Percentiles rank a stretch among this genome's conserved stretches.
These are phyloP conservation scores for Aureobasidium lini DNA, from an alignment of 2,329 filamentous ascomycete species.

Conservation along the genomic window DNA sequence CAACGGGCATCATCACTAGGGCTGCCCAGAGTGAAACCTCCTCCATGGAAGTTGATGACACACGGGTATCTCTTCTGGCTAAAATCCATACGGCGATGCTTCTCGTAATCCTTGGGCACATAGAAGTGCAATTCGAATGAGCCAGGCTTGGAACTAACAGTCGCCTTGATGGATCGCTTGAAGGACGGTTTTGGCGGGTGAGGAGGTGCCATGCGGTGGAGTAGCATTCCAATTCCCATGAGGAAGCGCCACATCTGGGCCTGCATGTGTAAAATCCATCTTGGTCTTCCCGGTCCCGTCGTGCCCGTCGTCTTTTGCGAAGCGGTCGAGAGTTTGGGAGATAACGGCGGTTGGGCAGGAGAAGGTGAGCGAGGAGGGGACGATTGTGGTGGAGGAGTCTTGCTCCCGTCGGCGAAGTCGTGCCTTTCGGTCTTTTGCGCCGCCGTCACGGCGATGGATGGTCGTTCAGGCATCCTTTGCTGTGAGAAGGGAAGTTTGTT, in stretches of 20 bases:
- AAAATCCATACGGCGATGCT: conserved; percentile 30
- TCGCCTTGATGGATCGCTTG: conserved; percentile 47
- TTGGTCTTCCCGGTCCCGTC: background rate
- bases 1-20: conserved; percentile 55
- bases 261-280: conserved; percentile 56
- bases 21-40: conserved; percentile 54
- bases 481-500: background rate
- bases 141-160: conserved; percentile 38
- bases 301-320: background rate
- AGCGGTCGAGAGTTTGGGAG: background rate
- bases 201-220: conserved; percentile 56
- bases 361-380: background rate
- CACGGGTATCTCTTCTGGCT: conserved; percentile 40
- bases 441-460: background rate
- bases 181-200: conserved; percentile 55
- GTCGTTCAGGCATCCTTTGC: background rate
- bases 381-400: background rate
- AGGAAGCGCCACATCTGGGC: conserved; percentile 60
- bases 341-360: background rate
- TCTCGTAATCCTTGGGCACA: conserved; percentile 45
- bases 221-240: conserved; percentile 61
- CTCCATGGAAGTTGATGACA: conserved; percentile 58
- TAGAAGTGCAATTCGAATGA: conserved; percentile 54
- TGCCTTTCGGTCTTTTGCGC: background rate
- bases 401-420: background rate